phyloP scores from a whole-genome alignment of 2,329 filamentous ascomycete genomes.

The Phaeophleospora eucalypticola region DNA sequence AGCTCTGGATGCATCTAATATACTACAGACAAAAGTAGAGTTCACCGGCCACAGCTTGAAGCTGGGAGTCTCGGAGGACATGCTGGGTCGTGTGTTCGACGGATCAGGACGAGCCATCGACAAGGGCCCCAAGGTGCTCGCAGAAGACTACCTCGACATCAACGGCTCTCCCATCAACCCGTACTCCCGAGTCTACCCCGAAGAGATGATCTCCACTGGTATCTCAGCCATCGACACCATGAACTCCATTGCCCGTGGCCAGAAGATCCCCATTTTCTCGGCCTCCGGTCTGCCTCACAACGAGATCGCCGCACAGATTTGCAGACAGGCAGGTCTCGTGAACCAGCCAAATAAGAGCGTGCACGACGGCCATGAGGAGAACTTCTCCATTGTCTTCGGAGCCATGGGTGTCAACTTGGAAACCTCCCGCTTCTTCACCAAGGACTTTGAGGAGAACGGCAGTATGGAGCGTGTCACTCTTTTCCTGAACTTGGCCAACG shows the following conservation, averaged over 20 bases:
- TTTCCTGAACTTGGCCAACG: conserved; percentile 98
- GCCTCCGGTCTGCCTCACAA: conserved; percentile 97
- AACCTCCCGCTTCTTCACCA: conserved; percentile 95
- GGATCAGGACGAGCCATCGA: conserved; percentile 97
- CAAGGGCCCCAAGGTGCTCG: conserved; percentile 96
- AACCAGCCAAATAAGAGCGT: conserved; percentile 80
- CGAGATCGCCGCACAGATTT: conserved; percentile 98
- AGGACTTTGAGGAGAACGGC: conserved; percentile 98
- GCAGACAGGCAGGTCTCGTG: conserved; percentile 91
- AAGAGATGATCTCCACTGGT: conserved; percentile 99
- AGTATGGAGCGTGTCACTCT: conserved; percentile 95
- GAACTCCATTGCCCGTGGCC: conserved; percentile 87
- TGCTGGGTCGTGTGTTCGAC: conserved; percentile 98
- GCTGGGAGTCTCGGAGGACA: conserved; percentile 98
- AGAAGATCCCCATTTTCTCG: conserved; percentile 99
- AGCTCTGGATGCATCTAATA: conserved; percentile 6
- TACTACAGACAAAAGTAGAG: conserved; percentile 80
- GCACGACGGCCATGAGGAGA: conserved; percentile 95
- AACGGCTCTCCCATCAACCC: conserved; percentile 99
- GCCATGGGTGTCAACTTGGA: conserved; percentile 99
- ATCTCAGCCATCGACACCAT: conserved; percentile 99
- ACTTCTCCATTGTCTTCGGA: conserved; percentile 99
- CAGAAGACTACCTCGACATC: conserved; percentile 97
- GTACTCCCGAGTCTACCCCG: conserved; percentile 94
- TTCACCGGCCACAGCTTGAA: conserved; percentile 97